Evolutionary conservation across 192 early-diverging fungal genomes (phyloP), one percentile per base, ranked within the genome.

Genomic region (Chytriomyces hyalinus): DNA sequence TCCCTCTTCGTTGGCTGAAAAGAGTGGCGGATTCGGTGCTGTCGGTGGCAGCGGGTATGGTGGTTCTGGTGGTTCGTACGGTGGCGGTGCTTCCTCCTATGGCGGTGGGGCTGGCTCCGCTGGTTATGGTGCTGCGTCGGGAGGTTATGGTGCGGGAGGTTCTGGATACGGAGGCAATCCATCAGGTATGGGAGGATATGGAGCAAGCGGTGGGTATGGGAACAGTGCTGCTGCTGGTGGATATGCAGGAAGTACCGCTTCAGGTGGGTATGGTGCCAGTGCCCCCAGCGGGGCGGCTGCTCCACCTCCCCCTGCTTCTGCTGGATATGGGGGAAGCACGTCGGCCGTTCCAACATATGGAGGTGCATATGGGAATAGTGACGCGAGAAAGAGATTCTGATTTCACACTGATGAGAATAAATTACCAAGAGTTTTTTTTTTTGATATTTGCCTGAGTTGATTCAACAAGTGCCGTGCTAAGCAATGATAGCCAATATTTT

Each of bases 321-420:
- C 36, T 36, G 36, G 36, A 36, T 36, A 36, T 36, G 36, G 36
- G 36, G 36, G 36, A 36, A 36, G 36, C 36, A 36, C 36, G 36
- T 36, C 36, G 36, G 1, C 36, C 36, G 36, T 36, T 36, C 36
- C 36, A 36, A 36, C 36, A 3, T 36, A 36, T 36, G 36, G 36
- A 36, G 36, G 36, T 36, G 36, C 36, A 36, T 36, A 36, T 65
- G 64, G 67, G 3, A 8, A 28, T 4, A 49, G 43, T 10, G 67
- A 68, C 4, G 15, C 67, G 4, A 68, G 67, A 48, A 68, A 68
- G 48, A 68, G 67, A 49, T 68, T 68, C 47, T 68, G 46, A 68
- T 36, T 36, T 36, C 36, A 1, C 4, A 36, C 36, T 36, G 36
- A 36, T 36, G 36, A 26, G 24, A 36, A 36, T 36, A 36, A 36